Base-by-base conservation (phyloP, 805 yeast species). In the Ogataea paraovalis region DNA sequence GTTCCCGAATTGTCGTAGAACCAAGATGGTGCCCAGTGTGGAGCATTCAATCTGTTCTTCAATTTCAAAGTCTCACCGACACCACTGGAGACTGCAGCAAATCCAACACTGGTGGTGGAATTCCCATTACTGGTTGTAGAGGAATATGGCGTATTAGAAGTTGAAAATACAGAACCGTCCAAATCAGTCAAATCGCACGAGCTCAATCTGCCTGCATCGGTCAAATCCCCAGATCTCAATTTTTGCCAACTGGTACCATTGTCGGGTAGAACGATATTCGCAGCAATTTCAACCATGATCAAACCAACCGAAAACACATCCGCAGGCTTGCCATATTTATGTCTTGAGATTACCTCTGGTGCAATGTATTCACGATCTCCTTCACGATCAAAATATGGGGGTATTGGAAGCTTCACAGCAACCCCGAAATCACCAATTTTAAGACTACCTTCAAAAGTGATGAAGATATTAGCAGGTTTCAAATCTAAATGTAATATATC, bases 301-400 rank as follows among this genome's bases (percentile, higher is more conserved):
- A 94, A 72, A 1, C 99, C 99, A 43, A 91, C 76, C n/a, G 96
- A 86, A 64, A 94, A 94, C 3, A 94, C 83, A 64, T 94, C 99
- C 0, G 98, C 98, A 45, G 92, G 90, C 56, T 85, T 87, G 37
- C 89, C 90, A 62, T 94, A 94, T 39, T 79, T 76, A 62, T 88
- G 90, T 40, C 78, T 80, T 30, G 90, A 80, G 46, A 94, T 83
- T 21, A 94, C 83, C 65, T 94, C 99, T 1, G 99, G 99, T 0
- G 99, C 98, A 67, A 94, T 94, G 67, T 94, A 94, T 64, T 92
- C 96, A 45, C 98, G 75, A 67, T 94, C 99, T 23, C 99, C 99
- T 68, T 94, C 99, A 55, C 96, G 79, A 67, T 94, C 99, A 58
- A 88, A 83, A 53, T 71, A 80, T 39, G 74, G 75, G 42, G 79